Conservation (phyloP, 495 filamentous ascomycete genomes). For the Penicillium cosmopolitanum region DNA sequence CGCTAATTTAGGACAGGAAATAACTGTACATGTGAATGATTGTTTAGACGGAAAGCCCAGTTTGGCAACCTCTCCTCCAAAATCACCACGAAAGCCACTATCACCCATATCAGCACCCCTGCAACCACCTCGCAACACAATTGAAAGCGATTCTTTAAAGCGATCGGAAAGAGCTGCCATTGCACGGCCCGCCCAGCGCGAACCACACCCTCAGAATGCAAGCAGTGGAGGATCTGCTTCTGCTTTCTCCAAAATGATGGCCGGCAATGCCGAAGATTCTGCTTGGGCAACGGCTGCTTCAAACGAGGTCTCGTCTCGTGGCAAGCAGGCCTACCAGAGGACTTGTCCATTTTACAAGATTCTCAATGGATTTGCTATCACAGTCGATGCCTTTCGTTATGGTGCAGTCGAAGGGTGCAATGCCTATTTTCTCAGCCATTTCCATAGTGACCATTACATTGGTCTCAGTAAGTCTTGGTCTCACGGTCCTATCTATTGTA, state of each 20-base stretch:
- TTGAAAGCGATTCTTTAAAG: constrained; percentile 38
- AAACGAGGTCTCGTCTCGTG: constrained; percentile 72
- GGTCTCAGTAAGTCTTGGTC: constrained; percentile 86
- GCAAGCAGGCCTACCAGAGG: constrained; percentile 86
- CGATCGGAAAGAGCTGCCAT: constrained; percentile 69
- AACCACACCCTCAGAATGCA: constrained; percentile 66
- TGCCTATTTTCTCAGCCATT: constrained; percentile 97
- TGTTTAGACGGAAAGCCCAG: constrained; percentile 83
- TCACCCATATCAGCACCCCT: constrained; percentile 28
- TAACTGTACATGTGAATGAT: constrained; percentile 79
- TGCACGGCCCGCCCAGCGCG: constrained; percentile 74
- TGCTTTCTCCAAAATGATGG: constrained; percentile 92
- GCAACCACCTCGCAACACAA: constrained; percentile 3
- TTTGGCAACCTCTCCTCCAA: background rate
- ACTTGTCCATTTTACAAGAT: constrained; percentile 99
- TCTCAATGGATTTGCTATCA: constrained; percentile 86
- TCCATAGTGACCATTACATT: constrained; percentile 97
- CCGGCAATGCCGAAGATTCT: constrained; percentile 81
- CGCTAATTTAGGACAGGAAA: constrained; percentile 45
- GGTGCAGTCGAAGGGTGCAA: constrained; percentile 89
- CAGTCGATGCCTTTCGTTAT: constrained; percentile 95
- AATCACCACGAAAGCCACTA: background rate
- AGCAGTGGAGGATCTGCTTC: constrained; percentile 50
- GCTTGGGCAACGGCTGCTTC: constrained; percentile 90
- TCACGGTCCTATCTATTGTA: constrained; percentile 97